Conservation (phyloP, 345 rosid species). For the Iberis pinnata region DNA sequence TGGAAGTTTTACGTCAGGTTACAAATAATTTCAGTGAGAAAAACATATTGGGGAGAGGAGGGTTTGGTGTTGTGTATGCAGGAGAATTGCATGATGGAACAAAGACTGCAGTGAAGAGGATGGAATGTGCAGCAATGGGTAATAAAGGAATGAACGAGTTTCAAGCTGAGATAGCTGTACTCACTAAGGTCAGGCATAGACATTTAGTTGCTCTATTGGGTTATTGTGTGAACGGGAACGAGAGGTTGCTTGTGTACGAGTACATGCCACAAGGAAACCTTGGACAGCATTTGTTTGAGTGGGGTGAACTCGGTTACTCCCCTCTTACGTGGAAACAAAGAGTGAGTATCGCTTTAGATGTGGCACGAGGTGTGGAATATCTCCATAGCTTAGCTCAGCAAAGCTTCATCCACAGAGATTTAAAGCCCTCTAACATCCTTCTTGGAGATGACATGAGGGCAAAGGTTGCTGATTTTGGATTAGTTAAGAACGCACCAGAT, state of each 20-base stretch:
- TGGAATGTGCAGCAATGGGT: constrained; percentile 54
- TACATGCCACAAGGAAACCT: constrained; percentile 89
- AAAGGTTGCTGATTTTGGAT: constrained; percentile 86
- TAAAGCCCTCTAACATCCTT: constrained; percentile 84
- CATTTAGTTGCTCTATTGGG: constrained; percentile 82
- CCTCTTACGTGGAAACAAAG: constrained; percentile 83
- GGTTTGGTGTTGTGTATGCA: constrained; percentile 78
- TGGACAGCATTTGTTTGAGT: constrained; percentile 68
- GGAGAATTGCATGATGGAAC: constrained; percentile 88
- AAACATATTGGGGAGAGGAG: constrained; percentile 73
- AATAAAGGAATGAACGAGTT: constrained; percentile 75
- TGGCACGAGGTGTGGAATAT: constrained; percentile 88
- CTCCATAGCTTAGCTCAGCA: constrained; percentile 83
- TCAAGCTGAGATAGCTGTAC: constrained; percentile 81
- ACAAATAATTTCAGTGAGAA: constrained; percentile 62
- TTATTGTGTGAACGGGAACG: constrained; percentile 66
- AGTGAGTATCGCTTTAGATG: constrained; percentile 69
- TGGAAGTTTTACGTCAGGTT: constrained; percentile 62
- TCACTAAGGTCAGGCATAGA: constrained; percentile 80
- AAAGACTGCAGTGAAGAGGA: constrained; percentile 77
- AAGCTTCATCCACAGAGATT: constrained; percentile 86
- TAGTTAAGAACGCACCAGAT: constrained; percentile 82
- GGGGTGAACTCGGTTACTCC: constrained; percentile 34
- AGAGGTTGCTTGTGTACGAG: constrained; percentile 79
- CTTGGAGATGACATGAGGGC: constrained; percentile 93